phyloP scores from a whole-genome alignment of 257 asterid species.

The Nicotiana knightiana region DNA sequence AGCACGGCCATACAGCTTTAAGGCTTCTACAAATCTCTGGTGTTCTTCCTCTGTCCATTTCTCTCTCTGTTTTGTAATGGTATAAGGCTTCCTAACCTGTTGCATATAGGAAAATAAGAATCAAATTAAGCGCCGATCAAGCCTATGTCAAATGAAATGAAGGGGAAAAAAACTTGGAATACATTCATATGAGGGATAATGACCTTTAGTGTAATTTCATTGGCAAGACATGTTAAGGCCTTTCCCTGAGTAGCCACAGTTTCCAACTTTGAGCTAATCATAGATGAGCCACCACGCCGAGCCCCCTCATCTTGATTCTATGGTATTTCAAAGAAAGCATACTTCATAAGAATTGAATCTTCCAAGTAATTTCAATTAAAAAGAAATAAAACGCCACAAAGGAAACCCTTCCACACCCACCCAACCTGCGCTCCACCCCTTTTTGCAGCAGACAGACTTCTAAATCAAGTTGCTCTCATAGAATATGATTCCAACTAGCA shows the following conservation, averaged over 20 bases:
- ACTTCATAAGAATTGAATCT: slow-evolving; percentile 2
- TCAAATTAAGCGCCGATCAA: slow-evolving; percentile 22
- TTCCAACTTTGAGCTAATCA: slow-evolving; percentile 22
- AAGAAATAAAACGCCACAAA: neutral
- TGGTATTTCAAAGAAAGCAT: neutral
- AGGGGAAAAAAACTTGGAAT: neutral
- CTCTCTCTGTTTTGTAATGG: slow-evolving; percentile 75
- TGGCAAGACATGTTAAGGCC: slow-evolving; percentile 21
- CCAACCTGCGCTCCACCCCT: neutral
- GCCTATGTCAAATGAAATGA: neutral
- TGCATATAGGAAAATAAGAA: slow-evolving; percentile 11
- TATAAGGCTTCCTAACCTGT: slow-evolving; percentile 84
- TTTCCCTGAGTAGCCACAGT: slow-evolving; percentile 22
- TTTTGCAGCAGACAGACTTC: neutral
- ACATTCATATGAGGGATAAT: slow-evolving; percentile 10
- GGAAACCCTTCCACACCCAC: neutral
- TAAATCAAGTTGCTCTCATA: neutral
- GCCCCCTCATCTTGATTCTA: slow-evolving; percentile 48
- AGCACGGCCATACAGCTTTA: slow-evolving; percentile 77
- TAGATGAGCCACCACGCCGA: slow-evolving; percentile 22
- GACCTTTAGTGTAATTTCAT: slow-evolving; percentile 56
- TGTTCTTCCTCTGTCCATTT: slow-evolving; percentile 91
- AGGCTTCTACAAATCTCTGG: slow-evolving; percentile 69
- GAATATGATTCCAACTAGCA: neutral
- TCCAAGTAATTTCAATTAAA: neutral